Evolutionary conservation across 2,329 filamentous ascomycete genomes (phyloP), one percentile per base, ranked within the genome.

Genomic region (Penicillium hordei): DNA sequence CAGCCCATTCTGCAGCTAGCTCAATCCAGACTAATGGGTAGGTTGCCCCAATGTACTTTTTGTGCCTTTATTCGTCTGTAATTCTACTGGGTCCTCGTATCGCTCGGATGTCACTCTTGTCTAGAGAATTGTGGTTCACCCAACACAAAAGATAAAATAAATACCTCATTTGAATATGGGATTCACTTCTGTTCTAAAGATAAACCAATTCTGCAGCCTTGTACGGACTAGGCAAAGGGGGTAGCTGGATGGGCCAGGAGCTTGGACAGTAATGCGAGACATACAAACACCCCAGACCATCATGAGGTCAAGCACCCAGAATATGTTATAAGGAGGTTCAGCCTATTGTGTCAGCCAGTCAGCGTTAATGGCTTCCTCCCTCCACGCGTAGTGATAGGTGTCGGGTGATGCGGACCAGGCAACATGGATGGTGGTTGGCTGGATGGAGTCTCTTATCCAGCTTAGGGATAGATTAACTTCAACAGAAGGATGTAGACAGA

Each of bases 351-450:
- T 6, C 21, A 55, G 21, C 65, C 62, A 67, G 55, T 63, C 51
- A 62, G 23, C 33, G 12, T 21, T 7, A 31, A 17, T 9, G 55
- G 54, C 43, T 52, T 17, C 15, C 15, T 62, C 57, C 48, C 40
- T 60, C 55, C 53, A 57, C 48, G 53, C 36, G 45, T 59, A 52
- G 29, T 65, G 59, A 67, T 67, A 63, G 63, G 60, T 62, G 63
- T 67, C 63, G 64, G 62, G 60, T 67, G 65, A 67, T 65, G 60
- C 60, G 54, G 55, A 49, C 33, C 23, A 44, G 38, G 54, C 45
- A 43, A 31, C 5, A 23, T 21, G 43, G 31, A 42, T 46, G 34
- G 4, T 45, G 48, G 33, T 45, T 46, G 50, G 50, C 21, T 34
- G 17, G 8, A 19, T 10, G 4, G 39, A 52, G 34, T 34, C 21